A percentile compares a stretch with the other conserved stretches of the same genome.
Evolutionary conservation across 163 green algal species (phyloP).

Genomic region (Scenedesmus sp.): DNA sequence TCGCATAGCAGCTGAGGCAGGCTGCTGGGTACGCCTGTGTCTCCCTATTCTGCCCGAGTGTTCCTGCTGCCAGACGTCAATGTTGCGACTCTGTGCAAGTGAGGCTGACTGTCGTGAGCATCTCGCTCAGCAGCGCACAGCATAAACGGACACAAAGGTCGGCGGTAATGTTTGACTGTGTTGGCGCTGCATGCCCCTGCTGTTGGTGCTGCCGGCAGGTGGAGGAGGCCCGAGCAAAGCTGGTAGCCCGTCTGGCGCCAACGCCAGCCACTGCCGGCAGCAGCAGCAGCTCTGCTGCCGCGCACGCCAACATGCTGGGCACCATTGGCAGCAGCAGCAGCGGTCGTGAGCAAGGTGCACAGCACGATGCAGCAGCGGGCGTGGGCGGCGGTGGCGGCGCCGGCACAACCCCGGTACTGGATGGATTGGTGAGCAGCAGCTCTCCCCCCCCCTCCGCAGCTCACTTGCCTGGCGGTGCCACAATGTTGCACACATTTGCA

Average conservation of each 20-base stretch:
- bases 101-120: too few relatives aligned
- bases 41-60: too few relatives aligned
- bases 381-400: not conserved
- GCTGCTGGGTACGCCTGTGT: too few relatives aligned
- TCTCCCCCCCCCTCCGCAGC: too few relatives aligned
- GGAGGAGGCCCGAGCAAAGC: constrained; percentile 12
- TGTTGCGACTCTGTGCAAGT: too few relatives aligned
- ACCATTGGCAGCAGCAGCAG: constrained; percentile 7
- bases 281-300: constrained; percentile 1
- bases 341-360: not conserved
- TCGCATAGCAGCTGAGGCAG: too few relatives aligned
- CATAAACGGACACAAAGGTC: too few relatives aligned
- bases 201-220: not conserved
- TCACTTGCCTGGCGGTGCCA: too few relatives aligned
- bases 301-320: not conserved
- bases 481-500: too few relatives aligned
- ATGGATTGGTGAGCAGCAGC: constrained; percentile 29
- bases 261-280: not conserved
- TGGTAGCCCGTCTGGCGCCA: constrained; percentile 1
- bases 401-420: not conserved
- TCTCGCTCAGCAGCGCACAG: too few relatives aligned
- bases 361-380: not conserved
- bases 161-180: too few relatives aligned
- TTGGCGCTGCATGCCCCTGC: not conserved
- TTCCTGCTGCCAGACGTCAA: too few relatives aligned